Base-by-base conservation (phyloP, 2,329 filamentous ascomycete genomes). In the Stenocarpella maydis region DNA sequence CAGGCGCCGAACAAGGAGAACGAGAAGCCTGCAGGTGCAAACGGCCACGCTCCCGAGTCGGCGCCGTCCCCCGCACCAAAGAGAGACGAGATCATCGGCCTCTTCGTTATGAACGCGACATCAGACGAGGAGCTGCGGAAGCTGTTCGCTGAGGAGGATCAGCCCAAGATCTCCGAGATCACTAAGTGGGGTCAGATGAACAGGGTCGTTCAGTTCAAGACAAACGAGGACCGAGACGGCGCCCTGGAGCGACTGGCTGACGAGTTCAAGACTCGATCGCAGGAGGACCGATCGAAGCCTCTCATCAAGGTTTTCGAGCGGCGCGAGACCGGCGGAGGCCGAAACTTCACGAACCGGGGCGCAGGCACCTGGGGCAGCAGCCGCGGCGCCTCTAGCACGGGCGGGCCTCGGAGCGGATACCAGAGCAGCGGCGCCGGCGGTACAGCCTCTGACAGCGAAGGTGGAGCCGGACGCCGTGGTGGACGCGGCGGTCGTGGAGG, bases 21-120 rank as follows among this genome's bases (percentile, higher is more conserved):
- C 21, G 89, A 92, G 72, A 90, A 89, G 78, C 74, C 82, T 5
- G 76, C 78, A 14, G 78, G 81, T 41, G 78, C 86, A 4, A 90
- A 90, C 70, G 87, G 88, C 69, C 84, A 86, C 17, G 78, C 83
- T 6, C 79, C 85, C 5, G 87, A 89, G 54, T 81, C 86, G 15
- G 80, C 83, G 3, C 80, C 85, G n/a, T 88, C 88, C 2, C 86
- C 88, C 19, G 86, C 87, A 8, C 82, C 86, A 34, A 82, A 86
- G 21, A 87, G 94, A 76, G 89, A 87, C 74, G 70, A 71, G 24
- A 93, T 91, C 74, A 91, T 94, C 75, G 95, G 93, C 60, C 87
- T 99, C 24, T 99, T 98, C 80, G 90, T 99, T 71, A 93, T 92
- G 82, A 95, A 95, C 76, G 90, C 95, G 26, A 92, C 90, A 75